These are phyloP conservation scores for Gossypium laxum DNA, from an alignment of 441 rosid species.

Conservation along the genomic window DNA sequence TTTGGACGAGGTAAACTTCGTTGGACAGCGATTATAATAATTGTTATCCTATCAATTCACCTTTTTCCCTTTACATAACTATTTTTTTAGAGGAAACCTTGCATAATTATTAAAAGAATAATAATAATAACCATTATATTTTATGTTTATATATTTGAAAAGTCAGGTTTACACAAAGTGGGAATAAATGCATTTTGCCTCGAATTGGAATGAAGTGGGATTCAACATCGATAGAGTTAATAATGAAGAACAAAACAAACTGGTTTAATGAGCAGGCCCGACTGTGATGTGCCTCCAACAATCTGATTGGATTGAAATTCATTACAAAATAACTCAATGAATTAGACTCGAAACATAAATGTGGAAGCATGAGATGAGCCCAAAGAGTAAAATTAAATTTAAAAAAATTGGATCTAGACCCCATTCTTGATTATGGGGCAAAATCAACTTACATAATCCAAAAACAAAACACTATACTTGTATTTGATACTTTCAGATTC, in stretches of 20 bases:
- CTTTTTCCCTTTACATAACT: background rate
- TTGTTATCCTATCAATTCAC: background rate
- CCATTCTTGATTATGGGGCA: background rate
- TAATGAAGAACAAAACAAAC: too few relatives aligned
- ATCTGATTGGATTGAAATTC: background rate
- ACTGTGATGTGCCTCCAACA: background rate
- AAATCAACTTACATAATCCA: background rate
- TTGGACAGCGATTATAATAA: background rate
- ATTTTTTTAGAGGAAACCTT: too few relatives aligned
- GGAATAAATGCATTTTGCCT: too few relatives aligned
- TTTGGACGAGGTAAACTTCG: too few relatives aligned
- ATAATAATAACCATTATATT: too few relatives aligned
- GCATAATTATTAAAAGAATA: too few relatives aligned
- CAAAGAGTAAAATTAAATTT: background rate
- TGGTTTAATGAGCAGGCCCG: background rate
- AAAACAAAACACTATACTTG: background rate
- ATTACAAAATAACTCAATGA: background rate
- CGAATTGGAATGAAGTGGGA: too few relatives aligned
- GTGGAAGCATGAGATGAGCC: background rate
- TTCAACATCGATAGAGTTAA: too few relatives aligned
- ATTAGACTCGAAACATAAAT: background rate
- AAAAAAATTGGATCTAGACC: background rate
- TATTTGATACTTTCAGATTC: background rate
- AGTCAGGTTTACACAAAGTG: too few relatives aligned
- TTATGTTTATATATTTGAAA: too few relatives aligned